phyloP scores from a whole-genome alignment of 176 grass and related monocot genomes.

The Urochloa ruziziensis region DNA sequence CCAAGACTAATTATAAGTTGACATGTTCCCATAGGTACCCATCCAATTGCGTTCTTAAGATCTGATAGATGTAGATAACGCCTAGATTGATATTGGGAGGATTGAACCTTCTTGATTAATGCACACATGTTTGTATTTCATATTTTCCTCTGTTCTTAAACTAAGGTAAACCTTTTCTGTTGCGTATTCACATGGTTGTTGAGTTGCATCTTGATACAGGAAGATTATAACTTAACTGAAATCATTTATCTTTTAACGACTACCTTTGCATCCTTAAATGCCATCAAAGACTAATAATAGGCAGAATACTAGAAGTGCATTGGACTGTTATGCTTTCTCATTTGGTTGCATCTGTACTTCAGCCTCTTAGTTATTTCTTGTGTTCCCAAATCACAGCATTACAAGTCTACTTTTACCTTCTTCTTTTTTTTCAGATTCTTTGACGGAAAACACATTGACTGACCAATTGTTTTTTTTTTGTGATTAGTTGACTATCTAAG shows the following conservation, averaged over 20 bases:
- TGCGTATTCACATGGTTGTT: background rate
- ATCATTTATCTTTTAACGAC: background rate
- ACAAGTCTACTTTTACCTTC: background rate
- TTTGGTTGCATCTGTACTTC: constrained; percentile 9
- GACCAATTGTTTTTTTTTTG: background rate
- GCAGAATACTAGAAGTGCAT: background rate
- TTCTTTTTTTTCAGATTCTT: background rate
- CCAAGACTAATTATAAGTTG: too few relatives aligned
- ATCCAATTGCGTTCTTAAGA: background rate
- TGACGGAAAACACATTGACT: background rate
- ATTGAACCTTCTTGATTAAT: background rate
- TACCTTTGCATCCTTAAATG: background rate
- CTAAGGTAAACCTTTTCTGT: background rate
- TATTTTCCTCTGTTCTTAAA: background rate
- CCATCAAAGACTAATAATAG: background rate
- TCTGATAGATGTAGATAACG: too few relatives aligned
- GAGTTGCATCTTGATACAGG: background rate
- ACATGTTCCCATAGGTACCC: background rate
- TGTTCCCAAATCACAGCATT: background rate
- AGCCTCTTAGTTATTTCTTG: background rate
- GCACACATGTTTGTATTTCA: background rate
- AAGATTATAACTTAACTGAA: constrained; percentile 1
- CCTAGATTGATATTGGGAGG: background rate
- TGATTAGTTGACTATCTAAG: background rate
- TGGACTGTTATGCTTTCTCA: background rate